Evolutionary conservation across 1,284 basidiomycete genomes (phyloP), one percentile per base, ranked within the genome.

Genomic region (Ustilago tritici): DNA sequence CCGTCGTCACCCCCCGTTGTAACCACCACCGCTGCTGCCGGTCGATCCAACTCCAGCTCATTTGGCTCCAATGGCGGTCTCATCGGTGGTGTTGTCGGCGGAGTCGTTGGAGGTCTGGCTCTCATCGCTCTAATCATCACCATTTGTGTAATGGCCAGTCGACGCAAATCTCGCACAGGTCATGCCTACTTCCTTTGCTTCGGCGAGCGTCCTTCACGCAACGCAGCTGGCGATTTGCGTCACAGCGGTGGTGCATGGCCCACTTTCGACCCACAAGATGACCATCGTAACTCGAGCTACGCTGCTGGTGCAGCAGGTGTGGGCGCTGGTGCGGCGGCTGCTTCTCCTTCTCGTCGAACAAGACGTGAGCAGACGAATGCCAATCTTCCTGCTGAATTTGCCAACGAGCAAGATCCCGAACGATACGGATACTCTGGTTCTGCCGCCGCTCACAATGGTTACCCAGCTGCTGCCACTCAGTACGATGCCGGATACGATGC

Each of bases 41-140:
- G 31, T 19, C 56, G 59, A 28, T 11, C 62, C 53, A n/a, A 60
- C 38, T 28, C 50, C 10, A 65, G 64, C 38, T 65, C 78, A n/a
- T 65, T 59, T 53, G 63, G 65, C 64, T 43, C 50, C 70, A 83
- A 83, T 57, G 77, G 61, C 3, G 82, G 70, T 23, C 66, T 81
- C 50, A 81, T 83, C 34, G 82, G 82, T 17, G 82, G 80, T 28
- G 72, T 82, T 28, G 82, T 82, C 2, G 82, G 82, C 31, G 82
- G 82, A 28, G 80, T 83, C 15, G 70, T 83, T 4, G 82, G 80
- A 2, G 82, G 82, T 14, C 64, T 81, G 9, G 70, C 71, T 0
- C 56, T 81, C 8, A 63, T 83, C 3, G 70, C 76, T 10, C 40
- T 79, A 12, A 17, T 83, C 28, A 62, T 80, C 56, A 67, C 66